Conservation (phyloP, 352 stramenopile species). For the Globisporangium solare region DNA sequence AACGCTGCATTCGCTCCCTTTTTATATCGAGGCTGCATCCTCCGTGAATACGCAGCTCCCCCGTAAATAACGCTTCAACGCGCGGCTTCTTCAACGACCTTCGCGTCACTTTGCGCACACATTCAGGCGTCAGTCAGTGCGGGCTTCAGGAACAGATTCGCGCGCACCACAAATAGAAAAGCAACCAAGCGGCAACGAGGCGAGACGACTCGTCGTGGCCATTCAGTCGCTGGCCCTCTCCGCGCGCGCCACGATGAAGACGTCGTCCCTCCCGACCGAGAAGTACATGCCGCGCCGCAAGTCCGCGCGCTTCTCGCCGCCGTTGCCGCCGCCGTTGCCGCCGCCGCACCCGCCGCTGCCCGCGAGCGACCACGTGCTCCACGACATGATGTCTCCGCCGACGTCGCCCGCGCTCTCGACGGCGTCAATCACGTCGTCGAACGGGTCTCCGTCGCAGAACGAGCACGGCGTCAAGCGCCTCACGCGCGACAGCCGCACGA, state of each 20-base stretch:
- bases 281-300: constrained; percentile 13
- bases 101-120: background rate
- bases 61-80: background rate
- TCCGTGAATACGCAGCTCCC: background rate
- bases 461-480: constrained; percentile 5
- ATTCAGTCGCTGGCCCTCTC: background rate
- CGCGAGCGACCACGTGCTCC: background rate
- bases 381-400: constrained; percentile 1
- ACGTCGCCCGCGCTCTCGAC: constrained; percentile 14
- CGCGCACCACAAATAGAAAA: background rate
- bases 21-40: background rate
- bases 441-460: constrained; percentile 2
- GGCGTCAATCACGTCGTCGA: constrained; percentile 6
- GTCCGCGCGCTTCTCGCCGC: constrained; percentile 11
- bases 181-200: background rate
- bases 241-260: constrained; percentile 1
- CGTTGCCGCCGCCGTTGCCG: background rate
- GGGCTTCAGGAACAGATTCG: background rate
- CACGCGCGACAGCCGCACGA: constrained; percentile 22
- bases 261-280: constrained; percentile 11
- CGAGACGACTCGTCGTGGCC: too few relatives aligned
- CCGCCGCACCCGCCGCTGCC: background rate
- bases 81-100: background rate
- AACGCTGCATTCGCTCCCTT: background rate
- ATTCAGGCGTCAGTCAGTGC: constrained; percentile 1